Base-by-base conservation (phyloP, 2,329 filamentous ascomycete species). In the Colletotrichum agaves region DNA sequence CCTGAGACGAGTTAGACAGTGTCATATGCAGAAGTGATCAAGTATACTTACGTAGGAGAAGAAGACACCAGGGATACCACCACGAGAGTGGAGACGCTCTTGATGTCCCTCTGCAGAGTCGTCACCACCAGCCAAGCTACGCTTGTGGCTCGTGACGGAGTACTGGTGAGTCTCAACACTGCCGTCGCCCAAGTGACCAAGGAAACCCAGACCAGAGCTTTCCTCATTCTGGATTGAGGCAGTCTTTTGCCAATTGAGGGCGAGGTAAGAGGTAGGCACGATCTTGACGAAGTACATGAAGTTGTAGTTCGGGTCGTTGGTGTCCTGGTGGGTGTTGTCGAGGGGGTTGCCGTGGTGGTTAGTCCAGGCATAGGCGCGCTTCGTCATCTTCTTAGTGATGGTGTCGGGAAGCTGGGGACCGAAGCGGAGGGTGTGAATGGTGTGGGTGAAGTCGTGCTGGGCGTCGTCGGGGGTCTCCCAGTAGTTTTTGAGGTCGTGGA, bases 241-340 rank as follows among this genome's bases (percentile, higher is more conserved):
- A 67, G 85, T 85, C 74, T 89, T 88, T 76, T 94, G 90, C 93
- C 93, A 97, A 70, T 94, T 94, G 1, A 99, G 87, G 2, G 96
- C 94, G 27, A 98, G 87, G 78, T 98, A 99, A 1, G 94, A 95
- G 2, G 96, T 99, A 3, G 93, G 93, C 35, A 99, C 96, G 64
- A 99, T 96, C 85, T 99, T 99, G 80, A 99, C 87, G 80, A 99
- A 99, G 84, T 99, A 99, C 93, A 98, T 97, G 80, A 91, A 99
- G 84, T 98, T 99, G 85, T 87, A 98, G 71, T 92, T 92, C 72
- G 93, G 88, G 75, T 98, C 94, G 39, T 87, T 83, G 2, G 93
- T 97, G 59, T 85, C 81, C 83, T 98, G 94, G 71, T 87, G 83
- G 3, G 91, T 92, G 60, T 87, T 85, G 75, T 99, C 97, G 4